Evolutionary conservation across 139 green algal species (phyloP), one percentile per base, ranked within the genome.

Genomic region (Bryopsis sp.): DNA sequence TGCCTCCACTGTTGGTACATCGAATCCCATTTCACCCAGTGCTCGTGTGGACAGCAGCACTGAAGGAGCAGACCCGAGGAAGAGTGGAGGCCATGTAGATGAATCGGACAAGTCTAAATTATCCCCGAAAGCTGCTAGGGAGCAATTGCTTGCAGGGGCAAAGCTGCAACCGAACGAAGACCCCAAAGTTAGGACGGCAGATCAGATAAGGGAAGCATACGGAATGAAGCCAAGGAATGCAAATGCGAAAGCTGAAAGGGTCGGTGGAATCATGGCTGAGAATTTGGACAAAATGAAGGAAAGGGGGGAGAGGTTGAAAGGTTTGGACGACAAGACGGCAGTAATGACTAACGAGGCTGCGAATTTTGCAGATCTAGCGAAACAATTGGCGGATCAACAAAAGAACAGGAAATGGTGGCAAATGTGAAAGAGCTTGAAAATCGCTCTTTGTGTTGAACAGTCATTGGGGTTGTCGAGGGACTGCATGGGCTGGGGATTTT

Each of bases 311-410:
- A 69, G 66, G 73, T 67, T 86, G 61, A 7, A 36, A 11, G 43
- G 48, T 39, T 71, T 88, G 31, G 47, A 85, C n/a, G 74, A 88
- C n/a, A 73, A 70, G 58, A 65, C 73, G 26, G 71, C 57, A 11
- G 79, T 82, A n/a, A 57, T 88, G 48, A 71, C 78, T 54, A 67
- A 79, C 26, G 67, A 58, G 2, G 82, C 79, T 6, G 60, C 66
- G 39, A 74, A 71, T 31, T 88, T 86, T 73, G 79, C 82, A 35
- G 74, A 78, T 46, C 63, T 86, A 75, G 82, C 82, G 0, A 75
- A 78, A 58, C 64, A 82, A 70, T 62, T 89, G 43, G 79, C 73
- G 1, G 77, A 86, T 22, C 46, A 79, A 47, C 73, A 85, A 67
- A 65, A 68, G 8, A 79, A 75, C 31, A 72, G 65, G 4, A 81